phyloP scores from a whole-genome alignment of 768 basidiomycete genomes.

The Calocera cornea region DNA sequence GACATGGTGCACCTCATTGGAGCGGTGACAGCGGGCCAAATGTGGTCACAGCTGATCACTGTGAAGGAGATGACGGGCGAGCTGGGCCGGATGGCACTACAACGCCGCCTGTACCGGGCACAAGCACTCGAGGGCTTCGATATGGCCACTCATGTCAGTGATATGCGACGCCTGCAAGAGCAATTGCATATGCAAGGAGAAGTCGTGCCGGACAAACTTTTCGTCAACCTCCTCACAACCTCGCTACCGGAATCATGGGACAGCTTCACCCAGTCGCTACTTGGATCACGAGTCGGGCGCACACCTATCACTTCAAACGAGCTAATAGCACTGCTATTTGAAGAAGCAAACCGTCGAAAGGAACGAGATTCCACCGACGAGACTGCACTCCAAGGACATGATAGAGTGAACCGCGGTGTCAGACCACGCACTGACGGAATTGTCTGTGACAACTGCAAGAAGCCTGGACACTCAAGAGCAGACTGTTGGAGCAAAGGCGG shows the following conservation, averaged over 20 bases:
- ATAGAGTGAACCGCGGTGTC: neutral
- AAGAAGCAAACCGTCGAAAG: conserved; percentile 8
- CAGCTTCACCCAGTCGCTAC: conserved; percentile 18
- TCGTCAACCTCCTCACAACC: conserved; percentile 23
- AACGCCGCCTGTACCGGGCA: conserved; percentile 20
- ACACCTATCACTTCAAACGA: conserved; percentile 10
- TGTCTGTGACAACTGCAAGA: conserved; percentile 3
- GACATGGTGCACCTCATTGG: conserved; percentile 23
- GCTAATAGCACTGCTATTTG: conserved; percentile 13
- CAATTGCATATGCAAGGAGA: conserved; percentile 18
- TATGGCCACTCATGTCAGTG: conserved; percentile 24
- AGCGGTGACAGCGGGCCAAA: conserved; percentile 18
- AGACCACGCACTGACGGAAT: neutral
- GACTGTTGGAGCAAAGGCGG: conserved; percentile 10
- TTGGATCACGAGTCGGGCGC: conserved; percentile 13
- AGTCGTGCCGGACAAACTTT: conserved; percentile 22
- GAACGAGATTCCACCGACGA: neutral
- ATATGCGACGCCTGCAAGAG: conserved; percentile 18
- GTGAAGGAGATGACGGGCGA: conserved; percentile 23
- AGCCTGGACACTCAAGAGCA: conserved; percentile 4
- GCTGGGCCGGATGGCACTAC: conserved; percentile 19
- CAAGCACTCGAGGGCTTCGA: conserved; percentile 22
- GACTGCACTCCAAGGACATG: neutral
- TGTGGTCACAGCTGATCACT: conserved; percentile 22
- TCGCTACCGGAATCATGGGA: conserved; percentile 28